Evolutionary conservation across 129 eudicot species (phyloP), one percentile per base, ranked within the genome.

Genomic region (Dittrichia graveolens): DNA sequence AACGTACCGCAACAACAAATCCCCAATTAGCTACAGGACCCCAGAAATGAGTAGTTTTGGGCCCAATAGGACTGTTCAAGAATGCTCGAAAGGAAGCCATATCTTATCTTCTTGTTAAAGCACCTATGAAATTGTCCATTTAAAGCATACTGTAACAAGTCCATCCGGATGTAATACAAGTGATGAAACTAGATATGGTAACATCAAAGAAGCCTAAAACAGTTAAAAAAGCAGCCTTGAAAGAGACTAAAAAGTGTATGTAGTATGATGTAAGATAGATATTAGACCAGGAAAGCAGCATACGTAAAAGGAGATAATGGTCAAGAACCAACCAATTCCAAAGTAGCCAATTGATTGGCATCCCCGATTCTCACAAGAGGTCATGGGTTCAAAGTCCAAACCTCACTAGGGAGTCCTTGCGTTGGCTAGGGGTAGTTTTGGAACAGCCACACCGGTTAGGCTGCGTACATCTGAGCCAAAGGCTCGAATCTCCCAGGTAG

Each of bases 21-120:
- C 95, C 96, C 95, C 94, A 90, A 80, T 90, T 90, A 72, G 91
- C 96, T 11, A 90, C 81, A 46, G 96, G 94, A 24, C 96, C 96
- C 96, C 94, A 90, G 45, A 90, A 90, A 73, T 90, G 96, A 76
- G 96, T 85, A 43, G 96, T 90, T 81, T 90, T 87, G 61, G 96
- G 96, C 56, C 96, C 96, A 81, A 90, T 86, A 2, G 94, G 96
- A 71, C 96, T 90, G 87, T 90, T 87, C 84, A 87, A 52, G 57
- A 90, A 90, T 43, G 94, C 84, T 47, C 81, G 80, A 75, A 87
- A 87, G 54, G 96, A 71, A 76, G 96, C 91, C 96, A 90, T 90
- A 43, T 55, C 38, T 8, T 63, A 75, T 50, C 63, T 67, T 54
- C 64, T 18, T 19, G 67, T 38, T 46, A 7, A 39, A 38, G 50